phyloP scores from a whole-genome alignment of 2,329 filamentous ascomycete species.

The Clarireedia hainanense region DNA sequence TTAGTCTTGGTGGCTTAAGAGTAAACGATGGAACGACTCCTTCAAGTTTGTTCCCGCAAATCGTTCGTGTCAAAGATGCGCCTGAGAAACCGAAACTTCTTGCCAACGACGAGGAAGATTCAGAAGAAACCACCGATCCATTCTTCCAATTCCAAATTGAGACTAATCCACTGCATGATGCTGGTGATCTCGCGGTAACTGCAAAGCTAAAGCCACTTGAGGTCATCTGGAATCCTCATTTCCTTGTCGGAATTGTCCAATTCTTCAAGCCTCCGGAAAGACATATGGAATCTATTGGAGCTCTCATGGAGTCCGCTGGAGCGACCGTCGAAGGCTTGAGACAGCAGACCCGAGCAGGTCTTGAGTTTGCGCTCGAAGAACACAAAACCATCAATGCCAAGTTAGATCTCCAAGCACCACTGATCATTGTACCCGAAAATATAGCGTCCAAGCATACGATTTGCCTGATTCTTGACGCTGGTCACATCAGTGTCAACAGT shows the following conservation, averaged over 20 bases:
- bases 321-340: slow-evolving; percentile 91
- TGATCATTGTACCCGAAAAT: slow-evolving; percentile 93
- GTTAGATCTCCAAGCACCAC: slow-evolving; percentile 85
- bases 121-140: slow-evolving; percentile 50
- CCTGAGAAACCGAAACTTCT: slow-evolving; percentile 38
- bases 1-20: slow-evolving; percentile 86
- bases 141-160: slow-evolving; percentile 93
- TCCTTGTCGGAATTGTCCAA: slow-evolving; percentile 80
- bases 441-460: slow-evolving; percentile 74
- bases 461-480: slow-evolving; percentile 90
- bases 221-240: slow-evolving; percentile 94
- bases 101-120: slow-evolving; percentile 32
- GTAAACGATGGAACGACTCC: slow-evolving; percentile 94
- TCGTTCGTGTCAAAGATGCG: slow-evolving; percentile 90
- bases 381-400: slow-evolving; percentile 98
- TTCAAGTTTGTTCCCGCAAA: slow-evolving; percentile 85
- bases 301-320: slow-evolving; percentile 89
- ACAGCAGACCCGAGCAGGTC: slow-evolving; percentile 88
- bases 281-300: slow-evolving; percentile 97
- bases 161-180: slow-evolving; percentile 87
- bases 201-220: slow-evolving; percentile 93
- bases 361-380: slow-evolving; percentile 94
- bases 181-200: slow-evolving; percentile 82
- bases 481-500: slow-evolving; percentile 90
- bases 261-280: slow-evolving; percentile 96